A percentile compares a stretch with the other conserved stretches of the same genome.
Conservation (phyloP, 768 basidiomycete genomes). For the Termitomyces sp. region DNA sequence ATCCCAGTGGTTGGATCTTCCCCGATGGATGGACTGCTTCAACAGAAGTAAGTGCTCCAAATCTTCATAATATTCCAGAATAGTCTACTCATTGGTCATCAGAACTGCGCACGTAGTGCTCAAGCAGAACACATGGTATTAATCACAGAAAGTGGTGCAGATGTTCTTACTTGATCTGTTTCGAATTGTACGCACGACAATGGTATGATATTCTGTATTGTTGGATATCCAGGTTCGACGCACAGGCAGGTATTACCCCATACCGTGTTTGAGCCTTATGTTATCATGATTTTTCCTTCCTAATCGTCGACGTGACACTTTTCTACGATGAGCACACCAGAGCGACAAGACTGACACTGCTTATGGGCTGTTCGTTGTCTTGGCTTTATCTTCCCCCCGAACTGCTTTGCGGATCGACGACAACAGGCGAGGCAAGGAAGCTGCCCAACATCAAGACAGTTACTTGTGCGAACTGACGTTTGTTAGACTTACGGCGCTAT, state of each 20-base stretch:
- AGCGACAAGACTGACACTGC: too few relatives aligned
- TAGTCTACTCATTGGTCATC: background rate
- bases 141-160: conserved; percentile 73
- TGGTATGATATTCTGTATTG: background rate
- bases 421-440: too few relatives aligned
- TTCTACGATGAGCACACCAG: too few relatives aligned
- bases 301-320: too few relatives aligned
- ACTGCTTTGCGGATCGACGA: too few relatives aligned
- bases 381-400: too few relatives aligned
- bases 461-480: too few relatives aligned
- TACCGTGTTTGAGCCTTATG: background rate
- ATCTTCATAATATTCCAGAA: background rate
- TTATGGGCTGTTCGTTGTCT: too few relatives aligned
- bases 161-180: conserved; percentile 57
- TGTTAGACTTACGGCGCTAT: too few relatives aligned
- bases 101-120: conserved; percentile 80
- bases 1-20: conserved; percentile 70
- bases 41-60: conserved; percentile 53
- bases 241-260: background rate
- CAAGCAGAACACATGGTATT: conserved; percentile 89
- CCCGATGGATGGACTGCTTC: conserved; percentile 95
- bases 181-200: background rate
- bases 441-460: too few relatives aligned
- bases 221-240: background rate
- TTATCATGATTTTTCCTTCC: too few relatives aligned